Base-by-base conservation (phyloP, 331 rosid genomes). In the Ulmus americana region DNA sequence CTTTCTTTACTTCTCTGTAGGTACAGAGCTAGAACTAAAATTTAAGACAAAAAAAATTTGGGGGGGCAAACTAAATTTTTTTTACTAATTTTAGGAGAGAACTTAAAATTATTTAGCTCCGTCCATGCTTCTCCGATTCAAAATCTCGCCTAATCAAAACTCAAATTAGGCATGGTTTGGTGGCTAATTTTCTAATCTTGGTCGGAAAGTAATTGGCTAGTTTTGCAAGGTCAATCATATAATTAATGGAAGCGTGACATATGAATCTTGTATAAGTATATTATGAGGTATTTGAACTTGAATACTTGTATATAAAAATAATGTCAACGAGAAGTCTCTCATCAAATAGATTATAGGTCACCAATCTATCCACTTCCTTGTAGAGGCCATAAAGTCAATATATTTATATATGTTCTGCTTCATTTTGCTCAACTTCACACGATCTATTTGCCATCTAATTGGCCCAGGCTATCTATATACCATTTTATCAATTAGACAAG, bases 161-260 rank as follows among this genome's bases (percentile, higher is more conserved):
- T 28, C 35, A 28, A 28, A 44, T 38, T 43, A 39, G 50, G 61
- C 4, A 54, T 7, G 3, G 14, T 5, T 48, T 46, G 52, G 41
- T 55, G 35, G 35, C 35, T 28, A 8, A 40, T 42, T 69, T 54
- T 53, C 48, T 13, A 69, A 69, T 39, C 59, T 9, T 4, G 28
- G 65, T 63, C 59, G 39, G 52, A 38, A 8, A 39, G 42, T 7
- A 39, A 39, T 67, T 53, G 41, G 52, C 45, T 59, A 64, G n/a
- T 44, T 61, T 65, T 46, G 45, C 6, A 52, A 65, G 70, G 76
- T 79, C 76, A 74, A 77, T 41, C 28, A 38, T 76, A 61, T 49
- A 65, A 70, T 70, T 28, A 63, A 63, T 47, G 11, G 40, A 48
- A 41, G 57, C 46, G 53, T 75, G 75, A 73, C 65, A 10, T 68